Evolutionary conservation across 805 yeast genomes (phyloP).

Genomic region (Candida takata): DNA sequence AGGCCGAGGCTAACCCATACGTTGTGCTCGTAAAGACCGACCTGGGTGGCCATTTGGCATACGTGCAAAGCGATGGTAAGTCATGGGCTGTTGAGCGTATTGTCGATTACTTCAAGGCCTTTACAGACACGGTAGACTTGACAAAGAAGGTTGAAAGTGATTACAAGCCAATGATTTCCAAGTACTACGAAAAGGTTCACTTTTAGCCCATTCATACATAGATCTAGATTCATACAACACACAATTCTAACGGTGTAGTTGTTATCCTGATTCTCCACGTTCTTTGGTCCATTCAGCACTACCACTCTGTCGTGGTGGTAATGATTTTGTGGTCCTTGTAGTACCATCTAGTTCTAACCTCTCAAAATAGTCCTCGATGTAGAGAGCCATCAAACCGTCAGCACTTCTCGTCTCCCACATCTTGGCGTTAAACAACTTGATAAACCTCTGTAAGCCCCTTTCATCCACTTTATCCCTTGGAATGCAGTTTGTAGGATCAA

Average conservation of each 20-base stretch:
- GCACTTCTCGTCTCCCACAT: conserved; percentile 26
- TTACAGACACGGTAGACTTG: conserved; percentile 27
- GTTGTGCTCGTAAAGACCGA: conserved; percentile 50
- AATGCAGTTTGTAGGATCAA: conserved; percentile 31
- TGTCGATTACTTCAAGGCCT: conserved; percentile 33
- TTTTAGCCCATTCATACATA: conserved; percentile 2
- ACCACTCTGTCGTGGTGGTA: conserved; percentile 62
- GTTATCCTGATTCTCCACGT: conserved; percentile 69
- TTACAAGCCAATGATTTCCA: conserved; percentile 13
- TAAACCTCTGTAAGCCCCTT: conserved; percentile 27
- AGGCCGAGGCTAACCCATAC: conserved; percentile 49
- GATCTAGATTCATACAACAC: not conserved
- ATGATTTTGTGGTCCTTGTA: conserved; percentile 9
- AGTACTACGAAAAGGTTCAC: conserved; percentile 16
- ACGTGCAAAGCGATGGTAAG: conserved; percentile 34
- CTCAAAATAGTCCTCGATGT: conserved; percentile 32
- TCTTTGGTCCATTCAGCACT: conserved; percentile 63
- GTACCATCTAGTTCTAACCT: conserved; percentile 23
- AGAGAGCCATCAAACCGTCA: conserved; percentile 31
- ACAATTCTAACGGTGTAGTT: not conserved
- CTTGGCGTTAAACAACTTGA: conserved; percentile 31
- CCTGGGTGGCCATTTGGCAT: conserved; percentile 68
- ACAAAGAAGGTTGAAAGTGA: conserved; percentile 12
- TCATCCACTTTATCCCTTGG: conserved; percentile 44
- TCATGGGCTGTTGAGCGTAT: conserved; percentile 43